Evolutionary conservation across 2,329 filamentous ascomycete genomes (phyloP).

Genomic region (Fusarium proliferatum): DNA sequence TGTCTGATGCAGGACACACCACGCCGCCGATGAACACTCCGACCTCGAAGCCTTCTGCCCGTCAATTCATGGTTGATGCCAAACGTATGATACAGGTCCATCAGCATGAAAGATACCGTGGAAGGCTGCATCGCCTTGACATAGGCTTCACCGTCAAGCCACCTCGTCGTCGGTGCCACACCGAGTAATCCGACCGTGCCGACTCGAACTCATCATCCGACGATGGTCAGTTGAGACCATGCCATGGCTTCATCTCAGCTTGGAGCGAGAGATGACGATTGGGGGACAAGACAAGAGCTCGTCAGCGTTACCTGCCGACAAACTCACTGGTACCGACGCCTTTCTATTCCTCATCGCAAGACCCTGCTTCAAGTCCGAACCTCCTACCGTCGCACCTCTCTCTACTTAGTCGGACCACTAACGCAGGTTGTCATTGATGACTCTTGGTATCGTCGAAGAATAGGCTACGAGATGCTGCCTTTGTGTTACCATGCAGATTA

Average conservation of each 20-base stretch:
- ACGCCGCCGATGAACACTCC: not conserved
- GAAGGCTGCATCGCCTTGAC: not conserved
- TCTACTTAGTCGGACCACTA: not conserved
- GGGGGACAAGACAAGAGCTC: not conserved
- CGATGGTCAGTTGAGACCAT: too few relatives aligned
- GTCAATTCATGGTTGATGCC: not conserved
- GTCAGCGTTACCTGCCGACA: accelerated
- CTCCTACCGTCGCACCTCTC: not conserved
- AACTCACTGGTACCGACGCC: not conserved
- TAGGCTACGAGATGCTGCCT: not conserved
- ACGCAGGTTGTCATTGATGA: not conserved
- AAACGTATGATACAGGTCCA: not conserved
- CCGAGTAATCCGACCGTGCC: not conserved
- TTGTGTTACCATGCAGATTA: too few relatives aligned
- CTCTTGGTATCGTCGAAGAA: not conserved
- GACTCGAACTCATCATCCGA: not conserved
- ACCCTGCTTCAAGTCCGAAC: not conserved
- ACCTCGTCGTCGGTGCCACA: not conserved
- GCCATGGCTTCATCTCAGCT: not conserved
- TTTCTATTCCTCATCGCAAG: not conserved
- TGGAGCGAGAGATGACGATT: not conserved
- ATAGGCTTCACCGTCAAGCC: not conserved
- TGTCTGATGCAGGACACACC: not conserved
- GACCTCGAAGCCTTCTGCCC: not conserved
- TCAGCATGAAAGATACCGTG: not conserved